Evolutionary conservation across 768 basidiomycete species (phyloP), one percentile per base, ranked within the genome.

Genomic region (Pluteus cervinus): DNA sequence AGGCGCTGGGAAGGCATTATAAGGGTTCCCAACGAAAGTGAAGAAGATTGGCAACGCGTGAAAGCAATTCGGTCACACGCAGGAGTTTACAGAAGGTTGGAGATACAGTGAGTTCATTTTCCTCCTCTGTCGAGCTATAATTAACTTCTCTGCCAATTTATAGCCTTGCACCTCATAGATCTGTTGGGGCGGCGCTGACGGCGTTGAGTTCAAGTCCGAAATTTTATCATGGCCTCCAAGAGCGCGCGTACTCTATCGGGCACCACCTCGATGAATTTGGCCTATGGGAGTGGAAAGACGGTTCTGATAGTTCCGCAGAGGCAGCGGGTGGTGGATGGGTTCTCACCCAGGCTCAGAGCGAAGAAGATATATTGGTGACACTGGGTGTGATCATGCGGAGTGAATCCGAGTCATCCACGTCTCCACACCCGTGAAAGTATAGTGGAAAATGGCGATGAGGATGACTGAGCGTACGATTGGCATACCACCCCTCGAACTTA

Each of bases 191-290:
- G 0, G 74, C 75, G 0, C 55, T 73, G 18, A 56, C 85, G 23
- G 46, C 62, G 9, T 47, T 73, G 15, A 85, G 82, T 2, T 81
- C 82, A 7, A 78, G 81, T 48, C 28, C 33, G 0, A 62, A 64
- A 18, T 79, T 81, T 50, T 54, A 59, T 28, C 55, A 60, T 33
- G 57, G 68, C 28, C 42, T 75, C 2, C 62, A 63, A 21, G 50
- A 45, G 15, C 58, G 60, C 25, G 83, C 82, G 0, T 36, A 48
- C 4, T 60, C 56, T 29, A 47, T 63, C 2, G 73, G 71, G 12
- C 46, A 80, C 48, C 60, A 68, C 23, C 61, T 85, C 21, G 72
- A 80, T 45, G 76, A 79, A 45, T 73, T 64, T 44, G 83, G 82
- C 9, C 58, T 85, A 3, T 85, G 83, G 83, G 62, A 56, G 34